A percentile compares a stretch with the other conserved stretches of the same genome.
These are phyloP conservation scores for Taphrina communis DNA, from an alignment of 1,139 yeast species.

Conservation along the genomic window DNA sequence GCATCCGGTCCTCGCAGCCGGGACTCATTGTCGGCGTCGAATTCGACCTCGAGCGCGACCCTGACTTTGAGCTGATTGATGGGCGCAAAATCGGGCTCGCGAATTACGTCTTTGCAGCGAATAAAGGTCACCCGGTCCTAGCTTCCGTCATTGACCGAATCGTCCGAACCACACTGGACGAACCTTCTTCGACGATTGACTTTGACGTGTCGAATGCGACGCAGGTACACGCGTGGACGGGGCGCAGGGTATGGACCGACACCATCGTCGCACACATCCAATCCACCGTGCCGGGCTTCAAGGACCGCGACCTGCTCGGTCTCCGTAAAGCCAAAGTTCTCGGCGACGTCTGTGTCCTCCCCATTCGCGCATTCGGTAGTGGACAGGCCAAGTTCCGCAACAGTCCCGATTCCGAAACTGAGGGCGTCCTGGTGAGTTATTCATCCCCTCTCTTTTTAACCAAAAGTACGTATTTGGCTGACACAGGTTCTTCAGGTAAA, in stretches of 20 bases:
- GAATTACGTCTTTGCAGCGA: conserved; percentile 75
- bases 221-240: conserved; percentile 91
- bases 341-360: conserved; percentile 82
- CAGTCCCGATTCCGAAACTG: conserved; percentile 23
- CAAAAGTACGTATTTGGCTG: no score
- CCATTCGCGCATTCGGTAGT: conserved; percentile 54
- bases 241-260: conserved; percentile 94
- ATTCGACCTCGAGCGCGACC: conserved; percentile 25
- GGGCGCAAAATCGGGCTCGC: conserved; percentile 23
- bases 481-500: neutral
- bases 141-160: conserved; percentile 79
- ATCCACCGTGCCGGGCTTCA: conserved; percentile 49
- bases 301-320: conserved; percentile 68
- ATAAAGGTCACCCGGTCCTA: conserved; percentile 89
- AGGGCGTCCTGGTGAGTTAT: conserved; percentile 23
- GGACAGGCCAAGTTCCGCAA: conserved; percentile 27
- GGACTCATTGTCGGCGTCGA: conserved; percentile 42
- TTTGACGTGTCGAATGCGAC: conserved; percentile 61
- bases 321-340: conserved; percentile 66
- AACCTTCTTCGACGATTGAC: conserved; percentile 40
- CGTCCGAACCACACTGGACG: conserved; percentile 70
- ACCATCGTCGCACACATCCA: conserved; percentile 64
- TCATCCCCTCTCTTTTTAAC: neutral
- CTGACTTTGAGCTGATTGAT: conserved; percentile 18
- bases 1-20: conserved; percentile 24